These are phyloP conservation scores for Phytophthora nicotianae DNA, from an alignment of 352 stramenopile species.

Conservation along the genomic window DNA sequence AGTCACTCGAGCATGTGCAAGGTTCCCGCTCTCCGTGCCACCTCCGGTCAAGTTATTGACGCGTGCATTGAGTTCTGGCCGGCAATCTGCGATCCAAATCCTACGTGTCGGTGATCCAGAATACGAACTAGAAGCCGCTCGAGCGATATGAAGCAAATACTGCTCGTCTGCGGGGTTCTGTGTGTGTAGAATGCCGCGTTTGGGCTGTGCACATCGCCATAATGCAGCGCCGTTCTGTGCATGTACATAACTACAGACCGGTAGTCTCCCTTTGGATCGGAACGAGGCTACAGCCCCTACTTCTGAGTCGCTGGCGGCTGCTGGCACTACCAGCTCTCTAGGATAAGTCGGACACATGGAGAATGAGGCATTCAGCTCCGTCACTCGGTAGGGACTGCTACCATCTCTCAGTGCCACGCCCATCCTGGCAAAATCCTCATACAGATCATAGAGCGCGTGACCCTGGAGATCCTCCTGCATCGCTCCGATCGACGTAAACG, in stretches of 20 bases:
- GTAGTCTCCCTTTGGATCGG: slow-evolving; percentile 81
- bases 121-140: slow-evolving; percentile 25
- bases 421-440: slow-evolving; percentile 77
- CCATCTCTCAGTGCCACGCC: slow-evolving; percentile 49
- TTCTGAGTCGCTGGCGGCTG: slow-evolving; percentile 63
- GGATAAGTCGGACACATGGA: slow-evolving; percentile 86
- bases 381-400: slow-evolving; percentile 52
- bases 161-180: slow-evolving; percentile 77
- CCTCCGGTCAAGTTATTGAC: slow-evolving; percentile 91
- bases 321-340: slow-evolving; percentile 71
- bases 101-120: slow-evolving; percentile 36
- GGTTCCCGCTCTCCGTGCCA: slow-evolving; percentile 86
- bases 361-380: slow-evolving; percentile 70
- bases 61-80: slow-evolving; percentile 88
- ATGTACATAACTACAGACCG: slow-evolving; percentile 85
- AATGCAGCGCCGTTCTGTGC: slow-evolving; percentile 69
- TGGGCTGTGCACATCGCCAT: slow-evolving; percentile 87
- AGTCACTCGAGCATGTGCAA: slow-evolving; percentile 72
- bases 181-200: slow-evolving; percentile 81
- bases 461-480: slow-evolving; percentile 43
- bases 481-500: slow-evolving; percentile 48
- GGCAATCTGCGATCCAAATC: slow-evolving; percentile 91
- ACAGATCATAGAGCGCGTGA: slow-evolving; percentile 71
- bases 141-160: slow-evolving; percentile 70
- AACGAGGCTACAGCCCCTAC: slow-evolving; percentile 75